Evolutionary conservation across 2,329 filamentous ascomycete genomes (phyloP).

Genomic region (Penicillium capsulatum): DNA sequence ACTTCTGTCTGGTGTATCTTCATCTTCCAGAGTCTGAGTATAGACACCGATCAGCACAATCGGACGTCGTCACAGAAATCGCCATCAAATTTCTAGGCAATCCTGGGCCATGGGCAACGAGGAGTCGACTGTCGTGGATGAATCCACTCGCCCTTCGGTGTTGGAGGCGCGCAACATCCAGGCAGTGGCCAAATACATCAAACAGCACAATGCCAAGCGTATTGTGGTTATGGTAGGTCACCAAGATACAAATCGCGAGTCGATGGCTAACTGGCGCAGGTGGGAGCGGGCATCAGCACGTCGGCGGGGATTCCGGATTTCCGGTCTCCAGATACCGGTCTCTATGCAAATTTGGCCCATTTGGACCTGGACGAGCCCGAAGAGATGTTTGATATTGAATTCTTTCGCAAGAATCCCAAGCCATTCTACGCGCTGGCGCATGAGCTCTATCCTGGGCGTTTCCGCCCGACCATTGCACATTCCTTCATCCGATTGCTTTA

Average conservation of each 20-base stretch:
- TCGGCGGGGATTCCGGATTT: slow-evolving; percentile 76
- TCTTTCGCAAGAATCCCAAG: slow-evolving; percentile 76
- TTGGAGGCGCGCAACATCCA: slow-evolving; percentile 66
- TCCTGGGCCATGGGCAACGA: slow-evolving; percentile 73
- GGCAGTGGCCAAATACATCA: slow-evolving; percentile 76
- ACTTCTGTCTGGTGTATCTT: too few relatives aligned
- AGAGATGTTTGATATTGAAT: slow-evolving; percentile 89
- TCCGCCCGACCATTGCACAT: slow-evolving; percentile 83
- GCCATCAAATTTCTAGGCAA: slow-evolving; percentile 19
- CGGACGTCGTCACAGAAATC: slow-evolving; percentile 22
- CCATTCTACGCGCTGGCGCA: slow-evolving; percentile 91
- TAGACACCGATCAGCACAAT: too few relatives aligned
- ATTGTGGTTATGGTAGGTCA: slow-evolving; percentile 76
- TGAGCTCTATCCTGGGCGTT: slow-evolving; percentile 88
- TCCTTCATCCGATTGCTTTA: slow-evolving; percentile 80
- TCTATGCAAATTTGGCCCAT: slow-evolving; percentile 86
- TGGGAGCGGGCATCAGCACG: slow-evolving; percentile 72
- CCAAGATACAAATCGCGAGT: too few relatives aligned
- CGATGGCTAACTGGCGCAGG: slow-evolving; percentile 41
- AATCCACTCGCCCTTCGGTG: slow-evolving; percentile 60
- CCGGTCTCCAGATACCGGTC: slow-evolving; percentile 82
- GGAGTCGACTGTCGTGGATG: slow-evolving; percentile 63
- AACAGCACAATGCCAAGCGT: slow-evolving; percentile 59
- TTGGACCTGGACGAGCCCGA: slow-evolving; percentile 84
- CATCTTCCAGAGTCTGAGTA: too few relatives aligned